Conservation (phyloP, 208 protist species). For the Wallacemonas sp. region DNA sequence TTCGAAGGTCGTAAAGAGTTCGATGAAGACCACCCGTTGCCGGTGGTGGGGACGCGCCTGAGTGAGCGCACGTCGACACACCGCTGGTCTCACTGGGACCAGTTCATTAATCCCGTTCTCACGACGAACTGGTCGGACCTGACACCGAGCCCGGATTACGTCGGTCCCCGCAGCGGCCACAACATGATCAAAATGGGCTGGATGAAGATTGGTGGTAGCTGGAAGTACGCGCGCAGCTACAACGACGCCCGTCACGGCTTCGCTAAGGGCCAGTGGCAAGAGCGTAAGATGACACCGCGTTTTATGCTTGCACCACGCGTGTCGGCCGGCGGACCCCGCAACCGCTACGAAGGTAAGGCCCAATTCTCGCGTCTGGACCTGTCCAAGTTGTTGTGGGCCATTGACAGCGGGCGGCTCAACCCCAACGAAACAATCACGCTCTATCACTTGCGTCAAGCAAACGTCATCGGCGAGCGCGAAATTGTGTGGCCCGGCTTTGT, state of each 20-base stretch:
- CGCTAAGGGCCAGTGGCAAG: conserved; percentile 86
- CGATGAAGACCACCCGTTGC: conserved; percentile 81
- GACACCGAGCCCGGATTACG: conserved; percentile 79
- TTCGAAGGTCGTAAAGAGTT: conserved; percentile 76
- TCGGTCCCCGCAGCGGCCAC: conserved; percentile 79
- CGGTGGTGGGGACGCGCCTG: conserved; percentile 72
- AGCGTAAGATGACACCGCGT: conserved; percentile 89
- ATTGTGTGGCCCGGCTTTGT: conserved; percentile 89
- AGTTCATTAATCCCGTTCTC: conserved; percentile 84
- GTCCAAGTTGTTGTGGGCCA: conserved; percentile 82
- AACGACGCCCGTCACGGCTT: conserved; percentile 79
- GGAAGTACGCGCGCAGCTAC: conserved; percentile 83
- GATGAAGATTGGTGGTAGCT: conserved; percentile 91
- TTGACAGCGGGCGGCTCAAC: conserved; percentile 85
- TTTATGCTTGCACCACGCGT: conserved; percentile 91
- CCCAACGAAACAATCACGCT: conserved; percentile 89
- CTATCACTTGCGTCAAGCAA: conserved; percentile 72
- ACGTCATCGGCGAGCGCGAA: conserved; percentile 70
- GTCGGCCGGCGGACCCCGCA: conserved; percentile 70
- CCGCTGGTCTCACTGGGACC: conserved; percentile 87
- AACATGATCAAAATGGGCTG: conserved; percentile 90
- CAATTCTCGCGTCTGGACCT: conserved; percentile 67
- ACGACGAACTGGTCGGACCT: conserved; percentile 66
- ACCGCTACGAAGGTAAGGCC: conserved; percentile 86
- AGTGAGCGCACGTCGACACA: conserved; percentile 76